Conservation (phyloP, 768 basidiomycete genomes). For the Boletus sp. region DNA sequence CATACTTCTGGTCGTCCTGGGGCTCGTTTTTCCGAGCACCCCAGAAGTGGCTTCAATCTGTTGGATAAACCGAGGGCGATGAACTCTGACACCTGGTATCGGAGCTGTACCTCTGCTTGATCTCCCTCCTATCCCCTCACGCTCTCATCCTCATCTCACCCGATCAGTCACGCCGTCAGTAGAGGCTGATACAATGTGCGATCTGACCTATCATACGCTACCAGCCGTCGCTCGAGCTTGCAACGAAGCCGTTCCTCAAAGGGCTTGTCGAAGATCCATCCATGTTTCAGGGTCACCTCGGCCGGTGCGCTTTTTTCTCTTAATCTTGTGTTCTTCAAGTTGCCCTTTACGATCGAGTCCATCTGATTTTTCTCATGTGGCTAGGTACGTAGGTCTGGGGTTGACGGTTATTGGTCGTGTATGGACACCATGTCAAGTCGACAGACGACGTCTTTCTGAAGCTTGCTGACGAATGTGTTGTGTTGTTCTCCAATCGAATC, state of each 20-base stretch:
- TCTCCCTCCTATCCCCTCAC: not conserved
- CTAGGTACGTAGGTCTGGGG: constrained; percentile 49
- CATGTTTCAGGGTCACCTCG: constrained; percentile 35
- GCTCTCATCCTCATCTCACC: constrained; percentile 4
- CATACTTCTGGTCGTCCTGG: constrained; percentile 61
- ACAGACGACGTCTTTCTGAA: constrained; percentile 41
- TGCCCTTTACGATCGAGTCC: too few species aligned
- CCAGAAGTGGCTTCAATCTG: constrained; percentile 59
- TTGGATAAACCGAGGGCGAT: constrained; percentile 68
- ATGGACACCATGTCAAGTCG: constrained; percentile 50
- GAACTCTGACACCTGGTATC: constrained; percentile 79
- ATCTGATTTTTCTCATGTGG: constrained; percentile 21
- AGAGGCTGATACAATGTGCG: constrained; percentile 64
- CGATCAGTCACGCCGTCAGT: constrained; percentile 61
- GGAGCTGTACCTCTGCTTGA: constrained; percentile 52
- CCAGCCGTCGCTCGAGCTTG: constrained; percentile 53
- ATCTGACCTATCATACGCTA: constrained; percentile 59
- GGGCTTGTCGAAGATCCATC: constrained; percentile 46
- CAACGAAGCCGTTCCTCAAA: constrained; percentile 57
- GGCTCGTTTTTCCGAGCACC: constrained; percentile 65
- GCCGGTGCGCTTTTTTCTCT: constrained; percentile 22
- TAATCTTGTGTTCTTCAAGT: too few species aligned
- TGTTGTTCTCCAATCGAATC: constrained; percentile 42
- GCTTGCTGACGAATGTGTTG: constrained; percentile 43
- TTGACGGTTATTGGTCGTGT: constrained; percentile 56